Base-by-base conservation (phyloP, 306 rosid genomes). In the Fragaria nilgerrensis region DNA sequence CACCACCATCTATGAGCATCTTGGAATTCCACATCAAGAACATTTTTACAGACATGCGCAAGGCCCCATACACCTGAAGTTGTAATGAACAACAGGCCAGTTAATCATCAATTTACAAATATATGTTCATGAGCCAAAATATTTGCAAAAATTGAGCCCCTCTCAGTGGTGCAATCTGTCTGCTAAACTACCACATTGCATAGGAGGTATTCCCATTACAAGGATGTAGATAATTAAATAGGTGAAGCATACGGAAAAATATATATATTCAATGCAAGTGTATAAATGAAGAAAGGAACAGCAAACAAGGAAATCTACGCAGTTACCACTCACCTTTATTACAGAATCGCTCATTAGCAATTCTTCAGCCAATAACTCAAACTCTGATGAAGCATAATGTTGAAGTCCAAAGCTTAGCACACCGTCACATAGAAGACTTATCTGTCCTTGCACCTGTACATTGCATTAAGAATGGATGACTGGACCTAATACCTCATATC, bases 11-110 rank as follows among this genome's bases (percentile, higher is more conserved):
- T 76, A 96, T 92, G 75, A 92, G 91, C 97, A 96, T 77, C 82
- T 86, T 85, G 68, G 98, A 96, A 88, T 96, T 92, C 98, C 99
- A 96, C 99, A 96, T 96, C 92, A 96, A 88, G 86, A 96, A 96
- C 92, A 96, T 92, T 84, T 96, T 96, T 77, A 96, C 97, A 68
- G 99, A 84, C 99, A 96, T 96, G 75, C 99, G 99, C 56, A 96
- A 82, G 58, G 99, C 98, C 64, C 99, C 99, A 80, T 91, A 96
- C 50, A 96, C 98, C 99, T 95, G 82, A 48, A 80, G 50, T 63
- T 77, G 62, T 13, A 11, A 72, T 58, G 36, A 83, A 77, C 32
- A 56, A 64, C 61, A 72, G 80, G 16, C 29, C 58, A 27, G 55
- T 8, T 39, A 59, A 59, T 47, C 69, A 47, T 29, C 22, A 72